Evolutionary conservation across 1,284 basidiomycete genomes (phyloP).

Genomic region (Amylostereum areolatum): DNA sequence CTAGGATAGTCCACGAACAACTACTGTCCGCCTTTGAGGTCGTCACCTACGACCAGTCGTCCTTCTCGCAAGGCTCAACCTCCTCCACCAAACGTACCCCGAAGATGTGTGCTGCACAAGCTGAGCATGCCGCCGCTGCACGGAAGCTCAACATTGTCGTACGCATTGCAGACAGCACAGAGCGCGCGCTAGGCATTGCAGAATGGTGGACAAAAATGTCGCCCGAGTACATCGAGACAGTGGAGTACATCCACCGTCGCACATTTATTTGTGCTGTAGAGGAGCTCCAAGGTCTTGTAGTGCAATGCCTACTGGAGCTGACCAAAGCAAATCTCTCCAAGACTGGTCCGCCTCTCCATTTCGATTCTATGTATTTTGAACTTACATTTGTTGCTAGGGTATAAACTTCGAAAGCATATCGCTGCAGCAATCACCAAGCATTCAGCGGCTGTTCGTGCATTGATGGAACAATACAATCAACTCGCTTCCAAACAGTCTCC

Average conservation of each 20-base stretch:
- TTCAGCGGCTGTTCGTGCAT: too few species aligned
- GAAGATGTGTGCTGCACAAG: constrained; percentile 10
- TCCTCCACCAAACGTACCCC: background rate
- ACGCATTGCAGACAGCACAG: constrained; percentile 12
- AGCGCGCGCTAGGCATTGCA: constrained; percentile 15
- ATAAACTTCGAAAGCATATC: too few species aligned
- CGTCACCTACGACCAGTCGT: background rate
- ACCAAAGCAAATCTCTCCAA: constrained; percentile 22
- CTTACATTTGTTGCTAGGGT: too few species aligned
- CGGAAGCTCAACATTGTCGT: constrained; percentile 6
- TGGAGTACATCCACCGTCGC: constrained; percentile 12
- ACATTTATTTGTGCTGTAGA: constrained; percentile 20
- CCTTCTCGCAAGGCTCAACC: background rate
- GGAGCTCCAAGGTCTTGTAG: constrained; percentile 22
- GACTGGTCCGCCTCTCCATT: too few species aligned
- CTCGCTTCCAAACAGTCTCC: too few species aligned
- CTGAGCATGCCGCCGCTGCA: constrained; percentile 1
- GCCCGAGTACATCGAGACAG: constrained; percentile 9
- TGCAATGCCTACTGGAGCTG: constrained; percentile 25
- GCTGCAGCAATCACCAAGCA: too few species aligned
- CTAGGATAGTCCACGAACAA: background rate
- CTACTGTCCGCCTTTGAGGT: background rate
- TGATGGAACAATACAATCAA: too few species aligned
- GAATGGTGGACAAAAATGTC: constrained; percentile 15
- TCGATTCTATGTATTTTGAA: too few species aligned